Evolutionary conservation across 2,329 filamentous ascomycete genomes (phyloP), one percentile per base, ranked within the genome.

Genomic region (Huntiella moniliformis): DNA sequence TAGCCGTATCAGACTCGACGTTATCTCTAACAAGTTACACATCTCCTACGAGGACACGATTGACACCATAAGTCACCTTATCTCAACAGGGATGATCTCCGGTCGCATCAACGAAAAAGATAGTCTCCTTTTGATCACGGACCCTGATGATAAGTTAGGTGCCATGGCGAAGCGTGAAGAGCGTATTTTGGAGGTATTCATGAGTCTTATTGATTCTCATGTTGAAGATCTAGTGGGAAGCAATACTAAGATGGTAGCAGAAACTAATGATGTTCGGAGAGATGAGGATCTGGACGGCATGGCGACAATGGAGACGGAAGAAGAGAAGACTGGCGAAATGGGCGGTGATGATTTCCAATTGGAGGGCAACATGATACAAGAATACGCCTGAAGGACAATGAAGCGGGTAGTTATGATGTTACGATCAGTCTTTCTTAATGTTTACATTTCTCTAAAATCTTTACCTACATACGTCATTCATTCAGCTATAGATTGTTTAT

Each of bases 1-100:
- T 66, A 92, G 84, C 4, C 78, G 86, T 44, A 94, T 96, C 73
- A 84, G 81, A 52, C 67, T 96, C 17, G 68, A 70, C 15, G 94
- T 92, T 70, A 85, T 98, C 54, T 86, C 86, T 22, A 79, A 79
- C 55, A 79, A 88, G 55, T 79, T 98, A 52, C 82, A 82, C 59
- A 93, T 98, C 53, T 78, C 80, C 22, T 73, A 85, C 40, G 66
- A 74, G 11, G 91, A 98, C 62, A 86, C 94, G 2, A 81, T 92
- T 63, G 91, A 98, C 56, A 96, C 98, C 51, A 66, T 96, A n/a
- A 81, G 86, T 41, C 94, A 87, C 63, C 68, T 96, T 45, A 96
- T 98, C 52, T 74, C 95, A 51, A 85, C 94, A 58, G 79, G 82
- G 56, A 84, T 86, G 59, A 77, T 98, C 53, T 71, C 77, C 43